Evolutionary conservation across 768 basidiomycete genomes (phyloP), one percentile per base, ranked within the genome.

Genomic region (Scleroderma citrinum): DNA sequence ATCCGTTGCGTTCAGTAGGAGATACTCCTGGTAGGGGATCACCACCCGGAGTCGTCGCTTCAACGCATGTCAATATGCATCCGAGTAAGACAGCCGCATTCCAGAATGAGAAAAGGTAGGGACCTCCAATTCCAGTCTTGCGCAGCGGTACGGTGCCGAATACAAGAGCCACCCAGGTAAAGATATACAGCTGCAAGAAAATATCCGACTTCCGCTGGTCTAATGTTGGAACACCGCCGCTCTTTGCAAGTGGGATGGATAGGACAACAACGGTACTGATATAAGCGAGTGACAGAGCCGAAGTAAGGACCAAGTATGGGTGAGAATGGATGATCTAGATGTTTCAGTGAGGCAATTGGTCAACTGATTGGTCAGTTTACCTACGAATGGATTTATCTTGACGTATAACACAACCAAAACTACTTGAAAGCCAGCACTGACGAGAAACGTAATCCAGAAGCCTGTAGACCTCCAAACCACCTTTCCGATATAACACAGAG

Each of bases 381-480:
- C 57, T 58, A 87, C 85, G 53, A 78, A 81, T 26, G 81, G 79
- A 60, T 87, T 87, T 36, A 84, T n/a, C 40, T 73, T 66, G 17
- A 78, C 56, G 53, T 76, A 82, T 4, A 70, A 71, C 40, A 70
- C 59, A 3, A 79, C 69, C 7, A 87, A 65, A 2, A 71, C 69
- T 2, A 63, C 68, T 53, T 85, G 78, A 2, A 76, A 54, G 7
- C 64, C 73, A 3, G 74, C 54, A 2, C 72, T 68, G 11, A 81
- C 55, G 8, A 73, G 40, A 32, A 87, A 56, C 1, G 81, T 74
- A 0, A 82, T 55, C 79, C 84, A 87, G 58, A 89, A 83, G 48
- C 79, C 78, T 20, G 71, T 67, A 67, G 80, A 81, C 37, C 66
- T 70, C 70, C 78, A 77, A 7, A 73, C 54, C 0, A 53, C 59